Evolutionary conservation across 2,329 filamentous ascomycete species (phyloP).

Genomic region (Fusarium coffeatum): DNA sequence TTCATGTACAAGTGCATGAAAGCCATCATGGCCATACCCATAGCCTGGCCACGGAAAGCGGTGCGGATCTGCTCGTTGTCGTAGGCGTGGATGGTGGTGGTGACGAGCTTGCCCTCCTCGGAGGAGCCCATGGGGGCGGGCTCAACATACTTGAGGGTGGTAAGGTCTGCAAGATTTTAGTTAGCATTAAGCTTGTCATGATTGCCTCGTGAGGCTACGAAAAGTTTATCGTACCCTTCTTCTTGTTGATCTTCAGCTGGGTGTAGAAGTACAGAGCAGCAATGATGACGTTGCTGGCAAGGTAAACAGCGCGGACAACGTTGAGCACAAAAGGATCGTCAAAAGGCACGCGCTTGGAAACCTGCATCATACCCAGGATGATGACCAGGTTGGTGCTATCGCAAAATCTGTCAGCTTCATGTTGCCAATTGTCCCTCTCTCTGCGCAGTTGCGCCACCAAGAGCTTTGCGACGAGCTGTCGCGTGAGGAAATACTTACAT

Average conservation of each 20-base stretch:
- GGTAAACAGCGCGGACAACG: slow-evolving; percentile 65
- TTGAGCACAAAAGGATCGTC: slow-evolving; percentile 78
- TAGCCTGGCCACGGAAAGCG: slow-evolving; percentile 89
- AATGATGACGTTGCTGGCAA: slow-evolving; percentile 82
- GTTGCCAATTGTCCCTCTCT: slow-evolving; percentile 45
- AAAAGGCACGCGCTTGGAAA: slow-evolving; percentile 94
- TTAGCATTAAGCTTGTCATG: slow-evolving; percentile 16
- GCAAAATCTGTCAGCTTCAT: slow-evolving; percentile 39
- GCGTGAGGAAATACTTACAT: slow-evolving; percentile 61
- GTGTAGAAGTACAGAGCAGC: slow-evolving; percentile 86
- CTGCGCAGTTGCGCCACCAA: slow-evolving; percentile 26
- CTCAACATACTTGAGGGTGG: slow-evolving; percentile 98
- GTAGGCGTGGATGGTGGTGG: slow-evolving; percentile 96
- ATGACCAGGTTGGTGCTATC: slow-evolving; percentile 89
- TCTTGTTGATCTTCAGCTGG: slow-evolving; percentile 87
- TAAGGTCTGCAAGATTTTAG: slow-evolving; percentile 74
- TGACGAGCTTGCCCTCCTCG: slow-evolving; percentile 95
- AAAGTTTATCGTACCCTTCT: slow-evolving; percentile 79
- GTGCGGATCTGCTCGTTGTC: slow-evolving; percentile 86
- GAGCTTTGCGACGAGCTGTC: slow-evolving; percentile 23
- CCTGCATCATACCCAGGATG: slow-evolving; percentile 98
- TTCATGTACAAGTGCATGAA: slow-evolving; percentile 99
- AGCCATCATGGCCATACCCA: slow-evolving; percentile 97
- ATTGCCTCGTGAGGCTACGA: background rate
- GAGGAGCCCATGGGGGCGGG: slow-evolving; percentile 91